Evolutionary conservation across 345 rosid species (phyloP).

Genomic region (Fremontodendron californicum): DNA sequence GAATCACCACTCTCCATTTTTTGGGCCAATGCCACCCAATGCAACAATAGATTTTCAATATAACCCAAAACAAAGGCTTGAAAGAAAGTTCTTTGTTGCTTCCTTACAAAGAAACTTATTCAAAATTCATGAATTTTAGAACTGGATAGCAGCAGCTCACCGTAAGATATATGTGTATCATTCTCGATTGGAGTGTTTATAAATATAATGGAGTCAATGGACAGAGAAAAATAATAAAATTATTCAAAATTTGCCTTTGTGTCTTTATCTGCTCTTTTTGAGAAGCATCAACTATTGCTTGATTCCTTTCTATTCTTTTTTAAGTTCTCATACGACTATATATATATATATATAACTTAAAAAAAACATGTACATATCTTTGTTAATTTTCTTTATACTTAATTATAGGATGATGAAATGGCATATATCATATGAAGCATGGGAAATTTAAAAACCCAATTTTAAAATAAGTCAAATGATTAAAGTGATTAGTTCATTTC

Average conservation of each 20-base stretch:
- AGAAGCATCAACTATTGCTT: not conserved
- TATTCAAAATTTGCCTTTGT: not conserved
- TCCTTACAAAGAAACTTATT: not conserved
- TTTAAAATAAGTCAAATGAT: not conserved
- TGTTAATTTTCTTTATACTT: not conserved
- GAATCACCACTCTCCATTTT: slow-evolving; percentile 35
- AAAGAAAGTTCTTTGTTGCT: not conserved
- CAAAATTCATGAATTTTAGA: not conserved
- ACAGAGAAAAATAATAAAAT: not conserved
- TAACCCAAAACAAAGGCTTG: not conserved
- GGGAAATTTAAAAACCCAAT: not conserved
- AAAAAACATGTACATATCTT: no score
- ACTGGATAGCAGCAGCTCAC: not conserved
- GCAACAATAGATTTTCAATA: not conserved
- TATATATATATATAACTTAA: no score
- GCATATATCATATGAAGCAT: not conserved
- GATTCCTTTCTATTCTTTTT: not conserved
- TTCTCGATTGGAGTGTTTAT: not conserved
- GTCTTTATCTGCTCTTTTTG: not conserved
- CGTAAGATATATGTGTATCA: not conserved
- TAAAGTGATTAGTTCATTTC: not conserved
- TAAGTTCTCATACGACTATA: no score
- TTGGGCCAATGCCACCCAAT: not conserved
- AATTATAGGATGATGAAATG: not conserved
- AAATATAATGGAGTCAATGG: slow-evolving; percentile 4